Evolutionary conservation across 2,329 filamentous ascomycete genomes (phyloP).

Genomic region (Colletotrichum limetticola): DNA sequence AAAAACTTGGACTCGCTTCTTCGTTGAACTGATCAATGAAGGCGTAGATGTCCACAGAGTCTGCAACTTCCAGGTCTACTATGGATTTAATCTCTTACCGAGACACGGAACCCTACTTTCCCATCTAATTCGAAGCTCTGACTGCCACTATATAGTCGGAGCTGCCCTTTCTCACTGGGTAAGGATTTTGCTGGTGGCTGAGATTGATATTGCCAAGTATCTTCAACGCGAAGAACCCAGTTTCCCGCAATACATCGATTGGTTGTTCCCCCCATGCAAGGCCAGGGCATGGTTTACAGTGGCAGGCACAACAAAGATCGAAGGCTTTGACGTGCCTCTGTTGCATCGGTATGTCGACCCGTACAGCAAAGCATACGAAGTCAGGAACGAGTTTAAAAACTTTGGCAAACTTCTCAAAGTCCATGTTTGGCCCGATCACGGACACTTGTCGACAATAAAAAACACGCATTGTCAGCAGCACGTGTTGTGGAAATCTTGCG

Average conservation of each 20-base stretch:
- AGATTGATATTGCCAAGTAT: not conserved
- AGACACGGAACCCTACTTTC: no score
- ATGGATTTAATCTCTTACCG: no score
- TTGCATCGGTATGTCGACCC: not conserved
- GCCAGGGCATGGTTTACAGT: fast-evolving
- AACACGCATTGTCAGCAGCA: not conserved
- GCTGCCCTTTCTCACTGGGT: not conserved
- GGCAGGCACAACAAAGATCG: not conserved
- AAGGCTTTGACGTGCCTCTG: not conserved
- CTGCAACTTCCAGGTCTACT: no score
- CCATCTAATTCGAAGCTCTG: not conserved
- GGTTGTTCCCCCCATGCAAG: no score
- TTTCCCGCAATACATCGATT: no score
- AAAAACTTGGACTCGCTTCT: not conserved
- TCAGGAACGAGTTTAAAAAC: not conserved
- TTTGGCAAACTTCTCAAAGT: not conserved
- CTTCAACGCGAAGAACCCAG: not conserved
- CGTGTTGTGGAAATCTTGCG: not conserved
- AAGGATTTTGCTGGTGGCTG: not conserved
- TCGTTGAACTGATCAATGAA: not conserved
- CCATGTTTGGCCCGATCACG: not conserved
- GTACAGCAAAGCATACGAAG: not conserved
- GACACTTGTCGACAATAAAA: fast-evolving
- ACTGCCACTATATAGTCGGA: not conserved
- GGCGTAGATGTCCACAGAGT: not conserved